These are phyloP conservation scores for Eucalyptus regnans DNA, from an alignment of 345 rosid species.

Conservation along the genomic window DNA sequence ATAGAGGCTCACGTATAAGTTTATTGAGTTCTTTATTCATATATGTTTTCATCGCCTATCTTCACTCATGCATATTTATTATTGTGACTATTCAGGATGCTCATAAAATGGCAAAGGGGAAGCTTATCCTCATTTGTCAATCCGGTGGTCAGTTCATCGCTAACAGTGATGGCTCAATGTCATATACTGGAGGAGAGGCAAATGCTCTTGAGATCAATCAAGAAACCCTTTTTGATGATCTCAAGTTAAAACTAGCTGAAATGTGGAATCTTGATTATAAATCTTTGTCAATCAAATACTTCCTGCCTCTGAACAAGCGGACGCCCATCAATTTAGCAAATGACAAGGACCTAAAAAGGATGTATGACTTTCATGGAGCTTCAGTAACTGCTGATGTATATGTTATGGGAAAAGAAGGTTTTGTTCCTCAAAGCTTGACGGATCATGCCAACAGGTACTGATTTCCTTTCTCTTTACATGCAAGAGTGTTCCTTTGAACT, in stretches of 20 bases:
- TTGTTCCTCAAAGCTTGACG: constrained; percentile 17
- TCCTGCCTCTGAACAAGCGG: constrained; percentile 70
- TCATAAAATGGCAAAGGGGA: constrained; percentile 54
- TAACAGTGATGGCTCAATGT: constrained; percentile 53
- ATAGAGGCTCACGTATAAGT: background rate
- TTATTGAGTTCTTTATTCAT: background rate
- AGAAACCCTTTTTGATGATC: constrained; percentile 56
- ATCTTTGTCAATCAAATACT: constrained; percentile 74
- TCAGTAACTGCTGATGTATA: constrained; percentile 75
- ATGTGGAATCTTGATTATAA: constrained; percentile 48
- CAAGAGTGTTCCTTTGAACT: background rate
- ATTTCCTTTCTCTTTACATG: background rate
- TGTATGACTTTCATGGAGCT: constrained; percentile 58
- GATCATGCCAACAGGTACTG: constrained; percentile 34
- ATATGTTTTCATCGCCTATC: background rate
- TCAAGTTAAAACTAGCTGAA: constrained; percentile 67
- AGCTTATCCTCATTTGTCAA: constrained; percentile 88
- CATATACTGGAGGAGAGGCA: constrained; percentile 79
- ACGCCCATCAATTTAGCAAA: constrained; percentile 59
- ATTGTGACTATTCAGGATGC: background rate
- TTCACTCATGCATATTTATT: constrained; percentile 5
- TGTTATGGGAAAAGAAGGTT: constrained; percentile 49
- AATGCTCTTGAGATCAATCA: constrained; percentile 59
- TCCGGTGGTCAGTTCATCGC: constrained; percentile 64
- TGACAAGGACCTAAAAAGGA: constrained; percentile 72